Evolutionary conservation across 495 filamentous ascomycete species (phyloP).

Genomic region (Lindgomyces ingoldianus): DNA sequence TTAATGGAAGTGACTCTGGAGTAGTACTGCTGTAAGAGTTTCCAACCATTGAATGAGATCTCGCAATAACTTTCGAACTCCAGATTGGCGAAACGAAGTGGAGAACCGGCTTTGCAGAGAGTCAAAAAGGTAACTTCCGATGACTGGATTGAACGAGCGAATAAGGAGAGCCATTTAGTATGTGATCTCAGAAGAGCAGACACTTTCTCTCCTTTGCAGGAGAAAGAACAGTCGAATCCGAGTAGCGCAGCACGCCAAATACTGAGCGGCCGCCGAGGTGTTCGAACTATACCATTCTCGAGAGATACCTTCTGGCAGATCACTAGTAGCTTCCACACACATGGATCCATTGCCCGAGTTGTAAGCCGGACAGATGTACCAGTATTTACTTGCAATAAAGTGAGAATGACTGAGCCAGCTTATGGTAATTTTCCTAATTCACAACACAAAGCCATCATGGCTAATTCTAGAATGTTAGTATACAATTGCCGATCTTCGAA

Average conservation of each 20-base stretch:
- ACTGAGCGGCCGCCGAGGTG: neutral
- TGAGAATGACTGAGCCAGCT: neutral
- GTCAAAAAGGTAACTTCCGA: neutral
- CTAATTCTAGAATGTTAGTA: conserved; percentile 20
- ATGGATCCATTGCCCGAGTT: conserved; percentile 6
- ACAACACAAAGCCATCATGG: neutral
- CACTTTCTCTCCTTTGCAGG: neutral
- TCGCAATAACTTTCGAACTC: neutral
- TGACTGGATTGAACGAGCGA: neutral
- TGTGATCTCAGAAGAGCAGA: neutral
- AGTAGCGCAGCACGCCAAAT: neutral
- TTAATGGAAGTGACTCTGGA: no score
- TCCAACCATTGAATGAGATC: no score
- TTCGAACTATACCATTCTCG: neutral
- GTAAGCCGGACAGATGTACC: conserved; percentile 13
- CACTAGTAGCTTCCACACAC: neutral
- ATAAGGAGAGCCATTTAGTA: neutral
- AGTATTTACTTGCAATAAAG: neutral
- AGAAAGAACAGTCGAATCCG: neutral
- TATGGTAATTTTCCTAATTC: neutral
- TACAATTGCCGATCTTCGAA: conserved; percentile 40
- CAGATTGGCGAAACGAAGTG: no score
- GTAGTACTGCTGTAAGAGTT: no score
- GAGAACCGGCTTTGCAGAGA: no score
- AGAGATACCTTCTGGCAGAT: conserved; percentile 7